Base-by-base conservation (phyloP, 164 flowering plant species). In the Paratinospora sagittata region DNA sequence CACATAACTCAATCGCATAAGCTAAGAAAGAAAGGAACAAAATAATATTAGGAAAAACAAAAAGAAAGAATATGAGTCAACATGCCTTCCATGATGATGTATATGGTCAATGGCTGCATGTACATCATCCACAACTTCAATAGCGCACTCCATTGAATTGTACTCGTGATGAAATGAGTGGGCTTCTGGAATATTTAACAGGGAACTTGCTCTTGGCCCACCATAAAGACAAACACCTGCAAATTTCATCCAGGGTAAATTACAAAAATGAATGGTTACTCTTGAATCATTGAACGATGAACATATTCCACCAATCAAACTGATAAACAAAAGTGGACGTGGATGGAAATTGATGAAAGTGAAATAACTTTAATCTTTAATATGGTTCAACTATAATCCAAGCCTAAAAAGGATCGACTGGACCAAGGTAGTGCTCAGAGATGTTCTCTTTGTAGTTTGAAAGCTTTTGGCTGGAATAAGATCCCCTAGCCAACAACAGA, bases 111-210 rank as follows among this genome's bases (percentile, higher is more conserved):
- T 85, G 73, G 99, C 99, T 65, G 85, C 87, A 77, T 81, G 55
- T 6, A 96, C 93, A 81, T 93, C 91, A 76, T 96, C 97, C 71
- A 93, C 98, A 66, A 90, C 80, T 84, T 96, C 99, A 70, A 96
- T 69, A 11, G 99, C 88, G 81, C 98, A 96, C 69, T 93, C 89
- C 83, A 83, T 70, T 57, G 97, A 89, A 74, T 81, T 89, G 83
- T 96, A 96, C 74, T 96, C 98, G 8, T 89, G 96, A 81, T 91
- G 95, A 68, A 96, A 86, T 37, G 97, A 86, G 17, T 11, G 70
- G 6, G 89, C 82, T 79, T 79, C 82, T 27, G 86, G 87, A 70
- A 92, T 76, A 63, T 88, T 83, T 60, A 91, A 78, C 73, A 80
- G 26, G 33, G 85, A 55, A 70, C 90, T 85, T 19, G 85, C 92